phyloP scores from a whole-genome alignment of 495 filamentous ascomycete genomes.

The Jackrogersella multiformis region DNA sequence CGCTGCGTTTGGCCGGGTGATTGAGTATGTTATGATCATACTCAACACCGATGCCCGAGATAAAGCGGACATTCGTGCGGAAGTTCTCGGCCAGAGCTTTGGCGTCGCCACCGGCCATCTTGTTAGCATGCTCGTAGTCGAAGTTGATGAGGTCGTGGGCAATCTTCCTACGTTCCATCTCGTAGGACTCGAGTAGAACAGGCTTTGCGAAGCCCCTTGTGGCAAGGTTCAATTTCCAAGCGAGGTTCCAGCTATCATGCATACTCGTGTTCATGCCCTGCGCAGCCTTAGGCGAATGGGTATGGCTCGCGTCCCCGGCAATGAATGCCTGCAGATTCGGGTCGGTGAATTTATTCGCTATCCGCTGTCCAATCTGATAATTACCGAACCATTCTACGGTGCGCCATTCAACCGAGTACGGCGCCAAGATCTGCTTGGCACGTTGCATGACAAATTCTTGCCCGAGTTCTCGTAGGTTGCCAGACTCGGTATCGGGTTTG shows the following conservation, averaged over 20 bases:
- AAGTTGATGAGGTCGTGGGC: conserved; percentile 74
- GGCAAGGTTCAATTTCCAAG: conserved; percentile 76
- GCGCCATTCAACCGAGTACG: conserved; percentile 69
- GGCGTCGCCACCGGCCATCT: conserved; percentile 66
- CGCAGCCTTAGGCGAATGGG: conserved; percentile 77
- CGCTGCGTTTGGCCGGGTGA: conserved; percentile 46
- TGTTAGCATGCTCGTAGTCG: conserved; percentile 67
- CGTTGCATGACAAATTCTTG: conserved; percentile 73
- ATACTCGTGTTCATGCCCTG: conserved; percentile 81
- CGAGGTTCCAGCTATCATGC: conserved; percentile 80
- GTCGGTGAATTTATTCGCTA: conserved; percentile 67
- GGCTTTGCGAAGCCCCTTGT: conserved; percentile 65
- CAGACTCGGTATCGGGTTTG: conserved; percentile 56
- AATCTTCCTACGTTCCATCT: conserved; percentile 68
- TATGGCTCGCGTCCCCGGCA: conserved; percentile 79
- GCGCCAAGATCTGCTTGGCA: conserved; percentile 69
- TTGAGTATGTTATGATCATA: conserved; percentile 70
- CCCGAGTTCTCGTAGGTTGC: conserved; percentile 58
- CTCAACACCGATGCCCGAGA: conserved; percentile 71
- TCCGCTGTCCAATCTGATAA: conserved; percentile 72
- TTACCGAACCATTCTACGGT: conserved; percentile 68
- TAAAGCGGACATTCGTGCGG: conserved; percentile 71
- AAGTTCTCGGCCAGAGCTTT: conserved; percentile 68
- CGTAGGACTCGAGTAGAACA: conserved; percentile 69
- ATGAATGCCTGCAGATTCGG: conserved; percentile 68